Percentiles rank a stretch among this genome's conserved stretches.
Conservation (phyloP, 2,329 filamentous ascomycete species). For the Colletotrichum cordylinicola region DNA sequence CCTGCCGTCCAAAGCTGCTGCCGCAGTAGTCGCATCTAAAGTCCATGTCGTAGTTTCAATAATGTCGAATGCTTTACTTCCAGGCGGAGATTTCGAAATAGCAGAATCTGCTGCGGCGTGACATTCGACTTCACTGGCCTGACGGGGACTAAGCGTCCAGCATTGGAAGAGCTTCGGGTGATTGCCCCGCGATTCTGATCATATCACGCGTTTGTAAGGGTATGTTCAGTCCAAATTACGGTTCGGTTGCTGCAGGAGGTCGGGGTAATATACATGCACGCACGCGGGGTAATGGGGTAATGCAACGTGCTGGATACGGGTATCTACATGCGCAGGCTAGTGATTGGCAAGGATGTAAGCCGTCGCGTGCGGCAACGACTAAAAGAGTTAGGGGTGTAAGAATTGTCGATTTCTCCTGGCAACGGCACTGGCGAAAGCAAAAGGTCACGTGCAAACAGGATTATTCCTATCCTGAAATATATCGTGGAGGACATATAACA, state of each 20-base stretch:
- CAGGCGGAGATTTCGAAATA: neutral
- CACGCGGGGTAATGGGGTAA: neutral
- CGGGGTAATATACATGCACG: neutral
- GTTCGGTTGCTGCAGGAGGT: neutral
- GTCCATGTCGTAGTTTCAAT: neutral
- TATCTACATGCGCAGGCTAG: neutral
- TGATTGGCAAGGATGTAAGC: neutral
- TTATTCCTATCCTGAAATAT: neutral
- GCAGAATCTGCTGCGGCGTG: neutral
- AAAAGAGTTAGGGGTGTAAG: neutral
- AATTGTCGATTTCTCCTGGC: neutral
- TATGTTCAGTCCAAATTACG: neutral
- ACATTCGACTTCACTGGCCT: neutral
- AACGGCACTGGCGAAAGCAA: neutral
- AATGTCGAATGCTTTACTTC: neutral
- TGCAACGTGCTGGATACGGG: neutral
- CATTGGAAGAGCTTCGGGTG: neutral
- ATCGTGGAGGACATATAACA: neutral
- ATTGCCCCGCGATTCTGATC: neutral
- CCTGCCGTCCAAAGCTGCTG: conserved; percentile 7
- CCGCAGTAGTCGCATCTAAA: conserved; percentile 9
- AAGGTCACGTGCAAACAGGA: neutral
- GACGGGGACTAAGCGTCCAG: neutral
- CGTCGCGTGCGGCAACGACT: neutral
- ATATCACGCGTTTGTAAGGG: neutral